Base-by-base conservation (phyloP, 2,329 filamentous ascomycete genomes). In the Penicillium sp. region DNA sequence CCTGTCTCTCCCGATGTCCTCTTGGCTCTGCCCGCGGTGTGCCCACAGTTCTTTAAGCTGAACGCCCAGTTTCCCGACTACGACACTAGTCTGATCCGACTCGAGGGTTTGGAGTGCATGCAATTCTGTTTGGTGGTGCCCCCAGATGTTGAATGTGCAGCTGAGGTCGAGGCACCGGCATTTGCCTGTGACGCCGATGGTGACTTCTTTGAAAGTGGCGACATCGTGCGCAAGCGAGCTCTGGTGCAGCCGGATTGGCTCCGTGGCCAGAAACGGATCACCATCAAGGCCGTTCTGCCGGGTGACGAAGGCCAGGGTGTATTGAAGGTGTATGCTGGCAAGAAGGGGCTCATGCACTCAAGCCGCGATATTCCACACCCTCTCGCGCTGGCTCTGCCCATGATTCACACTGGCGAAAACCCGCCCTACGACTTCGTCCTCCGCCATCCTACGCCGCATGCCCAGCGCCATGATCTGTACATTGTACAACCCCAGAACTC, bases 401-500 rank as follows among this genome's bases (percentile, higher is more conserved):
- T 98, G 36, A 79, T 88, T 25, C 93, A 98, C 65, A 84, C 81
- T 0, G 93, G 93, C 44, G 86, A 91, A 54, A 98, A 98, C 60
- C 93, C 93, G 3, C 80, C 87, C 0, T 98, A 95, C 65, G 88
- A 95, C 43, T 98, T 97, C 65, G 77, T 96, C 31, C 85, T 84
- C 26, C 81, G 93, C 4, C 93, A 98, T 63, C 94, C 94, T 6
- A 98, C 93, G 2, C 93, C 93, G 7, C 93, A 98, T 64, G 93
- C 93, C n/a, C 89, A 95, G 60, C 81, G 91, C 28, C 90, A 98
- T 65, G 93, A 98, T 62, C 83, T 98, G 43, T 98, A 98, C 65
- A 87, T 98, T 48, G 87, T 90, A 30, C 93, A 97, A 61, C 93
- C 94, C 1, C 94, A 98, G 65, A 98, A 93, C 63, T 79, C 84